phyloP scores from a whole-genome alignment of 2,329 filamentous ascomycete species.

The Xylaria polymorpha region DNA sequence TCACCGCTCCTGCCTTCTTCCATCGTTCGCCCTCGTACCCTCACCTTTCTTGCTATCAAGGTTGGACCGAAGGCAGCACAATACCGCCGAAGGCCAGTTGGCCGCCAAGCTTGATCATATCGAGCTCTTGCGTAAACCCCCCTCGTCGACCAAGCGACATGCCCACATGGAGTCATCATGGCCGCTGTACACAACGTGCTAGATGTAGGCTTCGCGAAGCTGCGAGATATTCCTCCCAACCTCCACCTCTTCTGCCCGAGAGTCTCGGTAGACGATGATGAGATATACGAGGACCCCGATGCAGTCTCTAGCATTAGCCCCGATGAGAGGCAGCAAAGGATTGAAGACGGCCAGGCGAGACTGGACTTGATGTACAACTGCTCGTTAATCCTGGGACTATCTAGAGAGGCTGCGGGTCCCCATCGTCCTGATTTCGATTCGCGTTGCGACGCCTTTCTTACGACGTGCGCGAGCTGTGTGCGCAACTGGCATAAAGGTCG shows the following conservation, averaged over 20 bases:
- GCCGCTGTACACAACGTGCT: slow-evolving; percentile 44
- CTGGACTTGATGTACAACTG: slow-evolving; percentile 74
- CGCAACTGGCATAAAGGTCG: slow-evolving; percentile 79
- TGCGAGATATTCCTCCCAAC: slow-evolving; percentile 39
- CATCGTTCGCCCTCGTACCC: not conserved
- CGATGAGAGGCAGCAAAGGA: slow-evolving; percentile 63
- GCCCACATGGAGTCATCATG: slow-evolving; percentile 44
- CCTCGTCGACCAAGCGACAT: slow-evolving; percentile 38
- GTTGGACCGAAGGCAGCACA: not conserved
- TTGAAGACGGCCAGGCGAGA: slow-evolving; percentile 66
- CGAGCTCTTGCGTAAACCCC: not conserved
- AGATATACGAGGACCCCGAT: slow-evolving; percentile 70
- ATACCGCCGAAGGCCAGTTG: not conserved
- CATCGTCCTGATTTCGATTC: slow-evolving; percentile 70
- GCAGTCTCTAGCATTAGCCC: slow-evolving; percentile 59
- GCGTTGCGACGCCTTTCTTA: slow-evolving; percentile 68
- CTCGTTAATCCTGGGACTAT: slow-evolving; percentile 75
- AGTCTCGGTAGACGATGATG: slow-evolving; percentile 69
- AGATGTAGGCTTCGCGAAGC: slow-evolving; percentile 44
- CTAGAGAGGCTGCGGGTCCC: slow-evolving; percentile 67
- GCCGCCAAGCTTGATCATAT: not conserved
- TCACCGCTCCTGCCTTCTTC: not conserved
- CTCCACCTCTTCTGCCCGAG: slow-evolving; percentile 76
- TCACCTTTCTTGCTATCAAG: not conserved
- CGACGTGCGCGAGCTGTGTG: slow-evolving; percentile 75